phyloP scores from a whole-genome alignment of 2,329 filamentous ascomycete genomes.

The Dactylellina haptotyla region DNA sequence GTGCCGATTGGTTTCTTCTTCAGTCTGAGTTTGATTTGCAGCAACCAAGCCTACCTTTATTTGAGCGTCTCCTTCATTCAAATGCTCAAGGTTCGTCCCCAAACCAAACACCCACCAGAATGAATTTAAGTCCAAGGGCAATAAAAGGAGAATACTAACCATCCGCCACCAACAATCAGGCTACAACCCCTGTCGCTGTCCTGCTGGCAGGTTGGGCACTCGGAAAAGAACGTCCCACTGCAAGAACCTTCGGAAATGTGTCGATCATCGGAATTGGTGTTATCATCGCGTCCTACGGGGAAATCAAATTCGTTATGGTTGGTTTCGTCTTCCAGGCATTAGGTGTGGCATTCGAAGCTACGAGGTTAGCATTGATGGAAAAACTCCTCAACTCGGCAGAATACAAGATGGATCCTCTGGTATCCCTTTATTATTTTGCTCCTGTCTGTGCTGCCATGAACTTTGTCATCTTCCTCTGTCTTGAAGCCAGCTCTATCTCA shows the following conservation, averaged over 20 bases:
- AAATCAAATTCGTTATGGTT: constrained; percentile 88
- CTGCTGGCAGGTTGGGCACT: constrained; percentile 89
- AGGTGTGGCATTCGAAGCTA: constrained; percentile 82
- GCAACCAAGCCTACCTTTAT: constrained; percentile 94
- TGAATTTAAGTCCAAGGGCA: background rate
- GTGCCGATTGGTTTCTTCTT: constrained; percentile 96
- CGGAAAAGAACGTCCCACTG: constrained; percentile 82
- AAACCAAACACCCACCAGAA: background rate
- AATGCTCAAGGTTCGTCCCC: constrained; percentile 85
- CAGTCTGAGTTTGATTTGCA: constrained; percentile 93
- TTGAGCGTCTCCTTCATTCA: constrained; percentile 97
- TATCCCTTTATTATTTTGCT: constrained; percentile 90
- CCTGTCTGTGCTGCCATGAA: constrained; percentile 86
- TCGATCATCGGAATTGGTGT: constrained; percentile 95
- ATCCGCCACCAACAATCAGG: constrained; percentile 65
- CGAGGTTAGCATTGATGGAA: constrained; percentile 85
- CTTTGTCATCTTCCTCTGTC: constrained; percentile 75
- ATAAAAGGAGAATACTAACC: background rate
- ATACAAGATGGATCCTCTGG: constrained; percentile 91
- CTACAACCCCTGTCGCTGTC: constrained; percentile 92
- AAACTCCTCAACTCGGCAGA: constrained; percentile 81
- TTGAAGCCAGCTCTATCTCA: constrained; percentile 76
- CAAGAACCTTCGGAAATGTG: constrained; percentile 90
- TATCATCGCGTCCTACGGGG: constrained; percentile 90
- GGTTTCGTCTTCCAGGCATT: constrained; percentile 82